A percentile compares a stretch with the other conserved stretches of the same genome.
These are phyloP conservation scores for Cephaloascus fragrans DNA, from an alignment of 805 yeast genomes.

Conservation along the genomic window DNA sequence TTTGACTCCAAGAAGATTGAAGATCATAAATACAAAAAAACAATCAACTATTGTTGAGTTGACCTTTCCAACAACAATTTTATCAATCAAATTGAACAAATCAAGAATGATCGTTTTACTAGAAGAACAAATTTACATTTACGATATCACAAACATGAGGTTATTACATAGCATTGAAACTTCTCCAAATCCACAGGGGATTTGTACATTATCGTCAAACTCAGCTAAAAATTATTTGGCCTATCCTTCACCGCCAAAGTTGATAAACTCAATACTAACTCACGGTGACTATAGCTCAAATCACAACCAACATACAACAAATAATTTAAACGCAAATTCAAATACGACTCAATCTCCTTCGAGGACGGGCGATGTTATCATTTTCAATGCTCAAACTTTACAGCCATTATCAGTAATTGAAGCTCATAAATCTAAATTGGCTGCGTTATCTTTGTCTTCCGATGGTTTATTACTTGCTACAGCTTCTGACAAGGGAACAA, in stretches of 20 bases:
- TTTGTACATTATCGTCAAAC: conserved; percentile 48
- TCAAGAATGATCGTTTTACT: conserved; percentile 23
- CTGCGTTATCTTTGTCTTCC: conserved; percentile 54
- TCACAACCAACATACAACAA: conserved; percentile 27
- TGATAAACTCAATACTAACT: conserved; percentile 26
- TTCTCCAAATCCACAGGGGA: conserved; percentile 35
- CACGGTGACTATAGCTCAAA: conserved; percentile 32
- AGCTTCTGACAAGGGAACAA: conserved; percentile 84
- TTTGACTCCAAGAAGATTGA: conserved; percentile 71
- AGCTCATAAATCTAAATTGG: conserved; percentile 77
- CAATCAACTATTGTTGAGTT: conserved; percentile 32
- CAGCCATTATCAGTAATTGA: conserved; percentile 74
- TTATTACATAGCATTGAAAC: conserved; percentile 35
- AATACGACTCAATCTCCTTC: conserved; percentile 17
- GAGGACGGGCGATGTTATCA: conserved; percentile 59
- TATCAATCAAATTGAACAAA: conserved; percentile 26
- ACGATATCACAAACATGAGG: conserved; percentile 29
- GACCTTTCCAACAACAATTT: conserved; percentile 28
- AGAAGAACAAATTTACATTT: conserved; percentile 33
- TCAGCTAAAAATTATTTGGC: conserved; percentile 47
- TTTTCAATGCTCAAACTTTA: conserved; percentile 67
- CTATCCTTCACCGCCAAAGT: conserved; percentile 70
- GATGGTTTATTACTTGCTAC: conserved; percentile 83
- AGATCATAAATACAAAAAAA: conserved; percentile 76
- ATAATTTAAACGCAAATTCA: conserved; percentile 16